Evolutionary conservation across 2,329 filamentous ascomycete genomes (phyloP).

Genomic region (Botryotinia globosa): DNA sequence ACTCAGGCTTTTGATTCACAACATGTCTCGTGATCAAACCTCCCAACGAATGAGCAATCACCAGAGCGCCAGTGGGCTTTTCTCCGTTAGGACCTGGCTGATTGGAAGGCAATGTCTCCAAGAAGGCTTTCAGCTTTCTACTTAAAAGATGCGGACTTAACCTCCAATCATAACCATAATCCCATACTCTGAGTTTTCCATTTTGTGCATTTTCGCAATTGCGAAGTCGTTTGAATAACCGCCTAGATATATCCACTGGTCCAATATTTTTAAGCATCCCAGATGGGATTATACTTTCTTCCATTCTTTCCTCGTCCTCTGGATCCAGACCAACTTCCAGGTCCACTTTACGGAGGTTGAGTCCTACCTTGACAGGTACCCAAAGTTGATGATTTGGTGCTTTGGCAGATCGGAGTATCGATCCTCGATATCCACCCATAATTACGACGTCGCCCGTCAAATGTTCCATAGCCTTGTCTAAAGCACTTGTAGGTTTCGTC

Average conservation of each 20-base stretch:
- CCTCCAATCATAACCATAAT: constrained; percentile 95
- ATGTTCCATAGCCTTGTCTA: constrained; percentile 56
- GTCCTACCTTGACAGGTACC: constrained; percentile 88
- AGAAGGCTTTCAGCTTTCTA: constrained; percentile 65
- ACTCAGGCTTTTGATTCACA: constrained; percentile 78
- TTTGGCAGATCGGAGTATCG: constrained; percentile 79
- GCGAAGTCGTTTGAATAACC: constrained; percentile 74
- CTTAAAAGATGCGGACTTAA: constrained; percentile 77
- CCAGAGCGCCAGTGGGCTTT: constrained; percentile 65
- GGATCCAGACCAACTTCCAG: constrained; percentile 79
- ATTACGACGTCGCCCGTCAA: constrained; percentile 84
- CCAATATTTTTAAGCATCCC: constrained; percentile 92
- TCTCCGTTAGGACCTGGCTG: constrained; percentile 43
- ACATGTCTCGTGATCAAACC: constrained; percentile 85
- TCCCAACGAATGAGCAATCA: constrained; percentile 84
- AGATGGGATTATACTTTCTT: constrained; percentile 76
- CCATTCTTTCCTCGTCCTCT: constrained; percentile 80
- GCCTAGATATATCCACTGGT: constrained; percentile 82
- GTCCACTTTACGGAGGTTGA: constrained; percentile 89
- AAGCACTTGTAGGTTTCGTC: constrained; percentile 35
- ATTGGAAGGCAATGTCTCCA: constrained; percentile 75
- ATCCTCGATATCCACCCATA: constrained; percentile 87
- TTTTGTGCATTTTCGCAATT: constrained; percentile 69
- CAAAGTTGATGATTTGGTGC: constrained; percentile 83
- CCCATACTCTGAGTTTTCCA: constrained; percentile 74